Base-by-base conservation (phyloP, 306 rosid species). In the Lagenaria siceraria region DNA sequence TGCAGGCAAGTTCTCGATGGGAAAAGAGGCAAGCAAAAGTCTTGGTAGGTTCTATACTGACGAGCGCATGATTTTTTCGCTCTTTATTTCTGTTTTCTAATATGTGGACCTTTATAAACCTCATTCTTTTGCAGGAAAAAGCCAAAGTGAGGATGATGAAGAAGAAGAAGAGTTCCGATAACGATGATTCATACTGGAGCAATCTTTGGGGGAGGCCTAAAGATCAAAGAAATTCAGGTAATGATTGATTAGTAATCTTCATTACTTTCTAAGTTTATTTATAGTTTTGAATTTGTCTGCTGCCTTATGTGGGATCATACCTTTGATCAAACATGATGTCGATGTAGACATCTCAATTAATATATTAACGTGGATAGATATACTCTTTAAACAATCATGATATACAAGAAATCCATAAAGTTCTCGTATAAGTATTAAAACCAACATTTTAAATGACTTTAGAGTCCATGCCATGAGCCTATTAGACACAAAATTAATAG, bases 1-100 rank as follows among this genome's bases (percentile, higher is more conserved):
- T 83, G 36, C 92, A 95, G 99, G 99, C 99, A 66, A 90, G 88
- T 86, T 60, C 91, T 35, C 81, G 99, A 29, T 95, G 99, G 99
- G 93, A 92, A 61, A 92, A 92, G 90, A 87, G 97, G 88, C 99
- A 95, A 82, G 89, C 93, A 73, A 89, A 86, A 81, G 96, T 92
- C 80, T 77, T 90, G 92, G 99, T 95, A 87, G 79, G 79, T 62
- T 84, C 58, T 78, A 51, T 25, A 58, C 54, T 19, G 68, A 35
- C 48, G 70, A 49, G 6, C 19, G 4, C 76, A 27, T 15, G 6
- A 49, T 9, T 49, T 25, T 24, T 46, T 46, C 7, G 40, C 40
- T 70, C 21, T 46, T 8, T 9, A 64, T 36, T 66, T 66, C 24
- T n/a, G 74, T 40, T 66, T 3, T 72, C 60, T 49, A 27, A 43